phyloP scores from a whole-genome alignment of 1,284 basidiomycete species.

The Heterobasidion occidentale region DNA sequence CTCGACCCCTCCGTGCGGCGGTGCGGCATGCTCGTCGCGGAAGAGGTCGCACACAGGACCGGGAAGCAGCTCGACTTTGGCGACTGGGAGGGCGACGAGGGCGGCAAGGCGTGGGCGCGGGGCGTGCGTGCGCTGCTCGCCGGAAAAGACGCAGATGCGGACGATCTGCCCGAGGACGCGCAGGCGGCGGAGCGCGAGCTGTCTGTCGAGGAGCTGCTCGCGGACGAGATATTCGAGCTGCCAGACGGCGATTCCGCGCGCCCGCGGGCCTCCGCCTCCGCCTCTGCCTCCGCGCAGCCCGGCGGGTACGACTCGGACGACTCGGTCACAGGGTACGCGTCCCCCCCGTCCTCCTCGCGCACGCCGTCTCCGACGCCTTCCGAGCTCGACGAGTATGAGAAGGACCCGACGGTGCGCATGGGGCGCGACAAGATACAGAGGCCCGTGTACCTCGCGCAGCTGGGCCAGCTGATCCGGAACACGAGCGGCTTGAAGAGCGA shows the following conservation, averaged over 20 bases:
- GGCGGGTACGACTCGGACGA: conserved; percentile 70
- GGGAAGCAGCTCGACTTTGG: conserved; percentile 73
- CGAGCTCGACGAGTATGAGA: conserved; percentile 77
- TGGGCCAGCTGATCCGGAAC: conserved; percentile 62
- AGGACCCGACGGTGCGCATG: conserved; percentile 70
- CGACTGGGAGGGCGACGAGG: conserved; percentile 76
- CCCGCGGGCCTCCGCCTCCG: neutral
- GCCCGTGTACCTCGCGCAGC: conserved; percentile 80
- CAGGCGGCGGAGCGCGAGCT: neutral
- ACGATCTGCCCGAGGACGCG: conserved; percentile 9
- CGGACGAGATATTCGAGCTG: neutral
- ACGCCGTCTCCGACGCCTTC: conserved; percentile 74
- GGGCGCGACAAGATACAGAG: conserved; percentile 57
- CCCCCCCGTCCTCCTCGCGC: conserved; percentile 61
- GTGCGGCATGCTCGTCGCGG: conserved; percentile 93
- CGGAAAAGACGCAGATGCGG: conserved; percentile 42
- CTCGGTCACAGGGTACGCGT: conserved; percentile 73
- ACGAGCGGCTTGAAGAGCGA: conserved; percentile 34
- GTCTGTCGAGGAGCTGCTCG: conserved; percentile 4
- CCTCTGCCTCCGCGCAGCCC: conserved; percentile 9
- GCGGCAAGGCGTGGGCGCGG: conserved; percentile 63
- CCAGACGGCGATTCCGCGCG: neutral
- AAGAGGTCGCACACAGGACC: conserved; percentile 57
- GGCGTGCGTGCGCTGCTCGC: conserved; percentile 44
- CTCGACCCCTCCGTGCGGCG: conserved; percentile 70